phyloP scores from a whole-genome alignment of 2,329 filamentous ascomycete genomes.

The Hortaea sp. region DNA sequence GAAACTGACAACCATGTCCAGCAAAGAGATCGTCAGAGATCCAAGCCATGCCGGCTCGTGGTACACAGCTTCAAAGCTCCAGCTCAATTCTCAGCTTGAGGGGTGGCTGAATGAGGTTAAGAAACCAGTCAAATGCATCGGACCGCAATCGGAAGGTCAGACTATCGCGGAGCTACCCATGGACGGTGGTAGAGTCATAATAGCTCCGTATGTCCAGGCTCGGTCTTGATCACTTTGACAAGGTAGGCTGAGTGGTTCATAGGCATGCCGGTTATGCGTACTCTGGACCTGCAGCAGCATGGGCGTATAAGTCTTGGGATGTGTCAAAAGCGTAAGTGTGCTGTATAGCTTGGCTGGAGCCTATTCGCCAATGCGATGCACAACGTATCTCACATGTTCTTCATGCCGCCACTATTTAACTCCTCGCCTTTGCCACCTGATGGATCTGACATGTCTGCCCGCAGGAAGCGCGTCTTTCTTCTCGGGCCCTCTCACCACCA shows the following conservation, averaged over 20 bases:
- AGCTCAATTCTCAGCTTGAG: conserved; percentile 62
- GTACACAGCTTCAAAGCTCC: conserved; percentile 57
- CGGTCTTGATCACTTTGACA: too few relatives aligned
- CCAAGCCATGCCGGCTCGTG: conserved; percentile 78
- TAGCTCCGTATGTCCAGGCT: conserved; percentile 61
- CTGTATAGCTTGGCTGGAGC: not conserved
- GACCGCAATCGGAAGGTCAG: conserved; percentile 32
- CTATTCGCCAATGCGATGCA: too few relatives aligned
- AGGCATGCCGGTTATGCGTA: conserved; percentile 92
- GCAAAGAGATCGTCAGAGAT: conserved; percentile 33
- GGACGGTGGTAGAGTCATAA: conserved; percentile 68
- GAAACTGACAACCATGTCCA: conserved; percentile 9
- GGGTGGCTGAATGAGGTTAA: conserved; percentile 65
- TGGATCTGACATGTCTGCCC: not conserved
- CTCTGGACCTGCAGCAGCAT: conserved; percentile 85
- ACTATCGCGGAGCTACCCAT: conserved; percentile 49
- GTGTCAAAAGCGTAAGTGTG: conserved; percentile 56
- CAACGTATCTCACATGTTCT: not conserved
- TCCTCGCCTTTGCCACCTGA: too few relatives aligned
- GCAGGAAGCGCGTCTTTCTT: conserved; percentile 75
- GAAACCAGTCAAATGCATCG: conserved; percentile 50
- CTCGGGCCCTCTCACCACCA: conserved; percentile 88
- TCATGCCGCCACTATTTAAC: not conserved
- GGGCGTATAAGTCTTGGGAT: conserved; percentile 86
- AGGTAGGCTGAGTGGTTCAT: conserved; percentile 8